Conservation (phyloP, 306 rosid species). For the Styphnolobium japonicum region DNA sequence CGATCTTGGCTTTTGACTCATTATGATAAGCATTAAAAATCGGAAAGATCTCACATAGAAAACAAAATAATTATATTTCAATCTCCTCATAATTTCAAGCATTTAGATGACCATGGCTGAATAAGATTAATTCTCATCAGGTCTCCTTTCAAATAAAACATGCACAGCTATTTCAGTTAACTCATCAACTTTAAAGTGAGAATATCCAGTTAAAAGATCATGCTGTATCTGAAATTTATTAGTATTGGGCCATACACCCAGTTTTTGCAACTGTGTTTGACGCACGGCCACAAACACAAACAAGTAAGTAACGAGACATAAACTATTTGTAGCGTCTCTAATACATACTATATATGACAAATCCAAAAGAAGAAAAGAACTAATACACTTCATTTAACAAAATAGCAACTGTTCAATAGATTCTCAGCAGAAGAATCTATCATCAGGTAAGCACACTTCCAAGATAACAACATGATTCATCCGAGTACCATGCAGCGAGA, state of each 20-base stretch:
- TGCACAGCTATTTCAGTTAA: not conserved
- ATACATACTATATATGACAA: not conserved
- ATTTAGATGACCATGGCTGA: not conserved
- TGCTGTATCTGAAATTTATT: not conserved
- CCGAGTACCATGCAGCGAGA: not conserved
- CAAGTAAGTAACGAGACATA: not conserved
- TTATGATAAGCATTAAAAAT: not conserved
- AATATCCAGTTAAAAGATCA: not conserved
- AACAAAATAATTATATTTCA: too few species aligned
- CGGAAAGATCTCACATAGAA: too few species aligned
- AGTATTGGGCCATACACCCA: not conserved
- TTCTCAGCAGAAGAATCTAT: not conserved
- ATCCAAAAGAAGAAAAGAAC: slow-evolving; percentile 17
- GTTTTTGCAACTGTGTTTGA: not conserved
- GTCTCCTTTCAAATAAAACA: not conserved
- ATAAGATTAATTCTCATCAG: not conserved
- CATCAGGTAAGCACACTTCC: not conserved
- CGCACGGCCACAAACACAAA: not conserved
- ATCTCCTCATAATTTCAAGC: not conserved
- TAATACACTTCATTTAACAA: not conserved
- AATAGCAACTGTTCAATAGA: not conserved
- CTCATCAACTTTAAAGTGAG: too few species aligned
- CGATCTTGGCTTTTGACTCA: too few species aligned
- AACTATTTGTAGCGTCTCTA: not conserved
- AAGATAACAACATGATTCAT: not conserved